Percentiles rank a stretch among this genome's conserved stretches.
These are phyloP conservation scores for Geotrichum candidum DNA, from an alignment of 1,139 yeast species.

Conservation along the genomic window DNA sequence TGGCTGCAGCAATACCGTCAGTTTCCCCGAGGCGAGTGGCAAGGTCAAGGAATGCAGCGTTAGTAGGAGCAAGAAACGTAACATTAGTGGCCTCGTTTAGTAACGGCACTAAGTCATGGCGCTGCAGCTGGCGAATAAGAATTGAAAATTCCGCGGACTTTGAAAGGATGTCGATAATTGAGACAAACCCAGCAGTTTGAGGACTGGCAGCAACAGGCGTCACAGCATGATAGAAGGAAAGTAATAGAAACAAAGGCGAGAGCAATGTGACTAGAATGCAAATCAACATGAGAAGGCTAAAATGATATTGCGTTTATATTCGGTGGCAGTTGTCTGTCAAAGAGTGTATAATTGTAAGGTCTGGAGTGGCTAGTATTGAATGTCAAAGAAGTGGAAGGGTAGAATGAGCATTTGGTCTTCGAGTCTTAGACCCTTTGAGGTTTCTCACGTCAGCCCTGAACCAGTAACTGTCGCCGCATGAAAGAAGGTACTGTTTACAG, in stretches of 20 bases:
- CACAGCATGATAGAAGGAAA: background rate
- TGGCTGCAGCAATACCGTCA: conserved; percentile 19
- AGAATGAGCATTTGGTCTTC: background rate
- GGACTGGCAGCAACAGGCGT: background rate
- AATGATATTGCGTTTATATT: background rate
- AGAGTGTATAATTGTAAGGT: background rate
- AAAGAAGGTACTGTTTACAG: background rate
- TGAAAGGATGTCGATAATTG: conserved; percentile 74
- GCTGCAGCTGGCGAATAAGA: conserved; percentile 60
- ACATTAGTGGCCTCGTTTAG: conserved; percentile 60
- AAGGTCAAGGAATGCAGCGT: conserved; percentile 59
- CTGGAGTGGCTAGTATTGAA: background rate
- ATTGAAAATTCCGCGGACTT: conserved; percentile 66
- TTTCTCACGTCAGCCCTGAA: background rate
- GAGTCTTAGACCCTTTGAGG: background rate
- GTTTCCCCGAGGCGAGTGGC: conserved; percentile 5
- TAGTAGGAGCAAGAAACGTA: conserved; percentile 80
- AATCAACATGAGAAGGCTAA: background rate
- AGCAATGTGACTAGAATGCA: background rate
- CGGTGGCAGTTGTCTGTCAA: background rate
- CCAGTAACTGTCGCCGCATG: background rate
- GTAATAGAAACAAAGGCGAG: background rate
- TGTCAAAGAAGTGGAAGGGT: background rate
- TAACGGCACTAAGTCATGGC: conserved; percentile 59
- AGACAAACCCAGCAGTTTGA: conserved; percentile 12